These are phyloP conservation scores for Candida andamanensis DNA, from an alignment of 805 yeast genomes.

Conservation along the genomic window DNA sequence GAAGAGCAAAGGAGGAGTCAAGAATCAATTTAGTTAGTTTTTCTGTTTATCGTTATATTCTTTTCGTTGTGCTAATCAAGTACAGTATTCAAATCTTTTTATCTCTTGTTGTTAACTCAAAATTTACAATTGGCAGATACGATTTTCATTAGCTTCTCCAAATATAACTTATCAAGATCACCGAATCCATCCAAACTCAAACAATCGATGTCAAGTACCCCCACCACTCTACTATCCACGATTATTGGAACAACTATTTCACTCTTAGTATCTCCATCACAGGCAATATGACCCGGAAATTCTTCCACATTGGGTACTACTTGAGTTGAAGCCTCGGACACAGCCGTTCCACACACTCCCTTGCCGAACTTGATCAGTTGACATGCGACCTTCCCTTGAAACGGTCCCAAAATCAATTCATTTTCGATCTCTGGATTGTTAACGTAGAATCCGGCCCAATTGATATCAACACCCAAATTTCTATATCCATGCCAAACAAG, in stretches of 20 bases:
- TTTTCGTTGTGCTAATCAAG: background rate
- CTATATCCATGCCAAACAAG: constrained; percentile 85
- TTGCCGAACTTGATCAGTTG: constrained; percentile 71
- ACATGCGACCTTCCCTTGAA: constrained; percentile 96
- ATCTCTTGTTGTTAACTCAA: background rate
- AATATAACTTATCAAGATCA: constrained; percentile 49
- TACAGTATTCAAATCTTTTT: too few relatives aligned
- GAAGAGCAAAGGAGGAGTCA: constrained; percentile 32
- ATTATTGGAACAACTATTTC: constrained; percentile 89
- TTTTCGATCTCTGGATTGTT: constrained; percentile 29
- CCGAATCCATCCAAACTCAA: constrained; percentile 60
- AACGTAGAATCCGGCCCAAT: constrained; percentile 94
- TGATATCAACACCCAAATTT: constrained; percentile 52
- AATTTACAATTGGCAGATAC: constrained; percentile 52
- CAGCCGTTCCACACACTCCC: constrained; percentile 94
- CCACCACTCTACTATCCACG: constrained; percentile 39
- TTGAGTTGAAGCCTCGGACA: constrained; percentile 53
- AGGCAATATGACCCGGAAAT: constrained; percentile 92
- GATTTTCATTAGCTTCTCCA: constrained; percentile 54
- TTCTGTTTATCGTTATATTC: background rate
- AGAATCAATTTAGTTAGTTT: background rate
- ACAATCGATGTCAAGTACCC: constrained; percentile 88
- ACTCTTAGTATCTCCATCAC: constrained; percentile 91
- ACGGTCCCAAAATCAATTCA: constrained; percentile 78
- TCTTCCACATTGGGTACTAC: constrained; percentile 70